Percentiles rank a stretch among this genome's conserved stretches.
Evolutionary conservation across 257 asterid genomes (phyloP).

Genomic region (Fraxinus excelsior): DNA sequence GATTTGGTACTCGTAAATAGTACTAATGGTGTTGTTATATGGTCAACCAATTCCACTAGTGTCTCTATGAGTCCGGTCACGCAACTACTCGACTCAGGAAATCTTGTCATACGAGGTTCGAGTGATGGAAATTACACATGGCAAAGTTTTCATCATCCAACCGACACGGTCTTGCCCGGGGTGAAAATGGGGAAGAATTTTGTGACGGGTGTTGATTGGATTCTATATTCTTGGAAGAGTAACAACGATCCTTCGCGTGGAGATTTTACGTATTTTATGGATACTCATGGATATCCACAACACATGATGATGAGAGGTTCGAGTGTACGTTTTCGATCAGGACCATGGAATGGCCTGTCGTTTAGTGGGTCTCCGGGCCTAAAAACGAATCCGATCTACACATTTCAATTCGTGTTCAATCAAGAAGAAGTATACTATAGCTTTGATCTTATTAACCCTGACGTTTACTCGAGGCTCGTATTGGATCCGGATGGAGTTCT

Average conservation of each 20-base stretch:
- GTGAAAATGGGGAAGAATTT: conserved; percentile 22
- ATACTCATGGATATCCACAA: conserved; percentile 26
- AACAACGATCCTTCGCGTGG: conserved; percentile 28
- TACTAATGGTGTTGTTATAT: background rate
- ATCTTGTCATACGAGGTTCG: background rate
- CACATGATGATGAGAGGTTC: conserved; percentile 17
- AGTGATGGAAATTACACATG: background rate
- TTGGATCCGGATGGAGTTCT: background rate
- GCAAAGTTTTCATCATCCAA: conserved; percentile 3
- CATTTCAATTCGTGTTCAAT: conserved; percentile 8
- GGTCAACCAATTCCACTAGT: conserved; percentile 21
- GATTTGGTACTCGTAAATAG: background rate
- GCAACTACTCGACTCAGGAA: background rate
- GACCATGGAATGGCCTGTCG: conserved; percentile 33
- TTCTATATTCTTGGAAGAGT: conserved; percentile 22
- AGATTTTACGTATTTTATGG: conserved; percentile 7
- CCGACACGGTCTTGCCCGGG: conserved; percentile 26
- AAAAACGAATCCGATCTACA: conserved; percentile 9
- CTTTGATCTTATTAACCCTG: conserved; percentile 21
- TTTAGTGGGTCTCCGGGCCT: conserved; percentile 27
- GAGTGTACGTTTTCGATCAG: conserved; percentile 15
- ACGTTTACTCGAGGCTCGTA: conserved; percentile 25
- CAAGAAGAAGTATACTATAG: conserved; percentile 26
- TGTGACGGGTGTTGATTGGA: conserved; percentile 8
- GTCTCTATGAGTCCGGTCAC: background rate